Base-by-base conservation (phyloP, 1,139 yeast genomes). In the Citeromyces hawaiiensis region DNA sequence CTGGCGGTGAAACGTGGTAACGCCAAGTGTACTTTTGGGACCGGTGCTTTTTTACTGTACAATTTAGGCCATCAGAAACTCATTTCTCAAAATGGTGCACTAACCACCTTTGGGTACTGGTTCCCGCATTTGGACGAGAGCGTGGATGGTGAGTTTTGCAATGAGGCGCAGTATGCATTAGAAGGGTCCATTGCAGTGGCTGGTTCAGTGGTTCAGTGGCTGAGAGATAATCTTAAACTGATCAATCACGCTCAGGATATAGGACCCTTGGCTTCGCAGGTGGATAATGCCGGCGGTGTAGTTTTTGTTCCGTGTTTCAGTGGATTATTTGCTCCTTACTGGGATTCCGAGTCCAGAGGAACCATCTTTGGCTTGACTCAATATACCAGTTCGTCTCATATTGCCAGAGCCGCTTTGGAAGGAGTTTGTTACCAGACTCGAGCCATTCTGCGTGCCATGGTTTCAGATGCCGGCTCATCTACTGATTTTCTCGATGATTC, bases 131-230 rank as follows among this genome's bases (percentile, higher is more conserved):
- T 80, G 43, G 58, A 61, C 18, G 60, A 61, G 36, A 35, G 36
- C 4, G 47, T 46, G 6, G 57, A 54, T 39, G 57, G 57, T 10
- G 42, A 31, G 6, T 39, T 40, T 15, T 47, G 46, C 10, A 70
- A 70, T 3, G 65, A 65, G 29, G 95, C 96, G 3, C 86, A 82
- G 51, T 88, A 76, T 60, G 96, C 96, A 7, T 65, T 88, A 43
- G 97, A 88, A 62, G 97, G 96, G 44, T 86, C 96, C 16, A 83
- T 88, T 53, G 94, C 96, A 2, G 97, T 87, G 41, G 96, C 96
- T 9, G 97, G 97, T 33, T 78, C 94, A 13, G 86, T 83, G 52
- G 86, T 88, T 51, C 94, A 86, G 62, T 88, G 96, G 96, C 71
- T 88, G 51, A 72, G 95, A 57, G 95, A 88, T 61, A 87, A 87